Conservation (phyloP, 768 basidiomycete genomes). For the Lanmaoa pseudosensibilis region DNA sequence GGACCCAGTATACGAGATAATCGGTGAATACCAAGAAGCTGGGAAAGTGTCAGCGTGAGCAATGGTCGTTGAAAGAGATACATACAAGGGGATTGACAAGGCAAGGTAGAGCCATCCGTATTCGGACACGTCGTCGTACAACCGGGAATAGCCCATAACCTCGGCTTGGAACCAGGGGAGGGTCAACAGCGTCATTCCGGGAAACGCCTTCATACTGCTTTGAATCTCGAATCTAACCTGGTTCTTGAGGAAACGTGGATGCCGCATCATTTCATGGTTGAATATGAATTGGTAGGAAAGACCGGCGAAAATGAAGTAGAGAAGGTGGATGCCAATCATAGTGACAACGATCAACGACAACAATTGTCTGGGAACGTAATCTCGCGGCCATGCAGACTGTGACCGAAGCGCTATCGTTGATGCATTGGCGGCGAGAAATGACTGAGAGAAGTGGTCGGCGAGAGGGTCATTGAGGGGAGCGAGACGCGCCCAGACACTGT, state of each 20-base stretch:
- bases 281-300: conserved; percentile 85
- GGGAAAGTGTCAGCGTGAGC: neutral
- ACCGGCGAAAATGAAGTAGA: conserved; percentile 90
- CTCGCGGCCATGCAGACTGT: conserved; percentile 80
- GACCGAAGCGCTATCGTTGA: conserved; percentile 38
- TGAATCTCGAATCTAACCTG: conserved; percentile 83
- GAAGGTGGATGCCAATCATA: conserved; percentile 72
- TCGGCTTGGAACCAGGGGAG: conserved; percentile 95
- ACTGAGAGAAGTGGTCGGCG: conserved; percentile 29
- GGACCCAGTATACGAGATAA: conserved; percentile 95
- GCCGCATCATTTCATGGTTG: conserved; percentile 93
- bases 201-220: conserved; percentile 73
- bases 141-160: conserved; percentile 75
- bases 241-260: conserved; percentile 90
- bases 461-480: conserved; percentile 56
- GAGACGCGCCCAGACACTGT: conserved; percentile 73
- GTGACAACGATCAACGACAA: conserved; percentile 72
- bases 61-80: conserved; percentile 2
- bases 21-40: conserved; percentile 89
- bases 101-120: conserved; percentile 77
- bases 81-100: conserved; percentile 69
- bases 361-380: conserved; percentile 77
- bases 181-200: conserved; percentile 77
- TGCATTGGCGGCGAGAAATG: conserved; percentile 38
- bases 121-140: conserved; percentile 78